Evolutionary conservation across 345 rosid genomes (phyloP), one percentile per base, ranked within the genome.

Genomic region (Camelina laxa): DNA sequence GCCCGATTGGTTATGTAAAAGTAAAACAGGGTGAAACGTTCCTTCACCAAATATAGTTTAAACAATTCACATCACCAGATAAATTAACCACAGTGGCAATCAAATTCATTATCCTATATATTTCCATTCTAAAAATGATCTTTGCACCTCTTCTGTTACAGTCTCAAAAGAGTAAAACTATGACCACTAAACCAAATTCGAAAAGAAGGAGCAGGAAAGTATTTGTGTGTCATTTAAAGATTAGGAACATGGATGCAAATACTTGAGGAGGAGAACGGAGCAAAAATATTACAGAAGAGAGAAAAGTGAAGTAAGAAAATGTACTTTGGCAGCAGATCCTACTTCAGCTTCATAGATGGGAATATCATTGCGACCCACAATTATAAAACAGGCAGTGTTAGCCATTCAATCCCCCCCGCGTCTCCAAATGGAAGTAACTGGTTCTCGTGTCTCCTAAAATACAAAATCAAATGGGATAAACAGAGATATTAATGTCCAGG

Each of bases 301-400:
- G 33, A 22, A 12, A 48, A 67, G 27, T 48, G 16, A 39, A 62
- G 53, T 42, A 38, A 5, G 69, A 60, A 27, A 59, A 16, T 64
- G 44, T 86, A 95, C 98, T 81, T 95, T 95, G 16, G 88, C 84
- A 48, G 96, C 88, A 72, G 98, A 87, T 57, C 98, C 98, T 69
- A 92, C 89, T 88, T 95, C 96, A 69, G 98, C 97, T 87, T 95
- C 98, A 61, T 92, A 95, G 62, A 95, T 89, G 7, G 98, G 99
- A 75, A 92, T 92, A 69, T 95, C 97, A 42, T 95, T 89, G 79
- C 94, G 67, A 80, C 91, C 93, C 50, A 95, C 97, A 0, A 95
- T 90, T 61, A 92, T 87, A 64, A 95, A 95, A 70, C 94, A 92
- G 21, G 99, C 97, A 3, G 98, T 92, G 10, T 80, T 87, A 16